phyloP scores from a whole-genome alignment of 2,329 filamentous ascomycete genomes.

The Phaeosphaeriaceae sp. region DNA sequence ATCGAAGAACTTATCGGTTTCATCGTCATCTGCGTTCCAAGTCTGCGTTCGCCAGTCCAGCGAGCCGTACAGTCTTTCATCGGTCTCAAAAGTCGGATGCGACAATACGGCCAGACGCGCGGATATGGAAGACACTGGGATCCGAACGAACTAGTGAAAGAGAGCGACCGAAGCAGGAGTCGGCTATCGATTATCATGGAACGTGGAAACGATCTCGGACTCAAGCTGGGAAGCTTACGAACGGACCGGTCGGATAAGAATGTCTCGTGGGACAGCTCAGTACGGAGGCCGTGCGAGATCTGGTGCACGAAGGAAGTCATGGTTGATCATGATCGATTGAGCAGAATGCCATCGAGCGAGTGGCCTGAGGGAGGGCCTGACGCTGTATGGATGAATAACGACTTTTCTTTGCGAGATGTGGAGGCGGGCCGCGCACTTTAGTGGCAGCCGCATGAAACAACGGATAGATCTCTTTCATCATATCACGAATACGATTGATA shows the following conservation, averaged over 20 bases:
- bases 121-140: conserved; percentile 12
- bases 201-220: background rate
- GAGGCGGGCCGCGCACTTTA: background rate
- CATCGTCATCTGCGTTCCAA: conserved; percentile 32
- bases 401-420: conserved; percentile 2
- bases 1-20: conserved; percentile 31
- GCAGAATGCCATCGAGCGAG: conserved; percentile 12
- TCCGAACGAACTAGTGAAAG: background rate
- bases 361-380: background rate
- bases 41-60: conserved; percentile 27
- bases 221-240: conserved; percentile 10
- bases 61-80: conserved; percentile 17
- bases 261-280: conserved; percentile 4
- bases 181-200: conserved; percentile 2
- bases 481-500: background rate
- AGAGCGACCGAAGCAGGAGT: conserved; percentile 8
- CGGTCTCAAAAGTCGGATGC: conserved; percentile 5
- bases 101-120: conserved; percentile 3
- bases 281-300: conserved; percentile 10
- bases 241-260: conserved; percentile 9
- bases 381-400: conserved; percentile 8
- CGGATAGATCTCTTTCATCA: too few species aligned
- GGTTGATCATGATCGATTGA: conserved; percentile 13
- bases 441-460: too few species aligned
- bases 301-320: conserved; percentile 20